Conservation (phyloP, 2,329 filamentous ascomycete species). For the Pseudocercospora ulei region DNA sequence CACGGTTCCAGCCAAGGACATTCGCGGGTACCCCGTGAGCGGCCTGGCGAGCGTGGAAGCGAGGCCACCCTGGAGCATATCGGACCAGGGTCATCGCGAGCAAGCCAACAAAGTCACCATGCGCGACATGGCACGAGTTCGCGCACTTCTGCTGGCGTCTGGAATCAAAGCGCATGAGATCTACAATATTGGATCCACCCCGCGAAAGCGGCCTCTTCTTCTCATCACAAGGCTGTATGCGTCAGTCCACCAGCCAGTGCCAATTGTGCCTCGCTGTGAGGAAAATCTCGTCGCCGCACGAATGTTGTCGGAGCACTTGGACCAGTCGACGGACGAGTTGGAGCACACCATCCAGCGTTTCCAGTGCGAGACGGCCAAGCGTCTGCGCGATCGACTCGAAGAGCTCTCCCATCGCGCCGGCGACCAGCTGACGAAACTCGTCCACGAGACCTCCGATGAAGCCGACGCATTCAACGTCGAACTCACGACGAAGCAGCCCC, state of each 20-base stretch:
- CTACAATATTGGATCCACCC: slow-evolving; percentile 51
- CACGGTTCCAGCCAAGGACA: slow-evolving; percentile 8
- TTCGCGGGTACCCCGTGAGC: slow-evolving; percentile 7
- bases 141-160: slow-evolving; percentile 65
- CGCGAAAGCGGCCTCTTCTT: slow-evolving; percentile 28
- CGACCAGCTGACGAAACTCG: slow-evolving; percentile 48
- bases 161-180: slow-evolving; percentile 88
- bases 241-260: slow-evolving; percentile 36
- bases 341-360: slow-evolving; percentile 46
- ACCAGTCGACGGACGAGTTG: slow-evolving; percentile 36
- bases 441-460: slow-evolving; percentile 61
- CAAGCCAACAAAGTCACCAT: slow-evolving; percentile 44
- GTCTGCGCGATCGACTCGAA: slow-evolving; percentile 40
- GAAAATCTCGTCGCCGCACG: slow-evolving; percentile 48
- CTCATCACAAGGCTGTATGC: slow-evolving; percentile 35
- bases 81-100: slow-evolving; percentile 38
- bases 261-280: slow-evolving; percentile 44
- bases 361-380: slow-evolving; percentile 39
- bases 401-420: slow-evolving; percentile 42
- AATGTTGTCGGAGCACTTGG: slow-evolving; percentile 43
- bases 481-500: slow-evolving; percentile 63
- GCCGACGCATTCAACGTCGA: slow-evolving; percentile 70
- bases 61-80: slow-evolving; percentile 51
- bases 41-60: slow-evolving; percentile 16
- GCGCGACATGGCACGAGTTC: slow-evolving; percentile 70